phyloP scores from a whole-genome alignment of 148 eudicot species.

The Nepenthes gracilis region DNA sequence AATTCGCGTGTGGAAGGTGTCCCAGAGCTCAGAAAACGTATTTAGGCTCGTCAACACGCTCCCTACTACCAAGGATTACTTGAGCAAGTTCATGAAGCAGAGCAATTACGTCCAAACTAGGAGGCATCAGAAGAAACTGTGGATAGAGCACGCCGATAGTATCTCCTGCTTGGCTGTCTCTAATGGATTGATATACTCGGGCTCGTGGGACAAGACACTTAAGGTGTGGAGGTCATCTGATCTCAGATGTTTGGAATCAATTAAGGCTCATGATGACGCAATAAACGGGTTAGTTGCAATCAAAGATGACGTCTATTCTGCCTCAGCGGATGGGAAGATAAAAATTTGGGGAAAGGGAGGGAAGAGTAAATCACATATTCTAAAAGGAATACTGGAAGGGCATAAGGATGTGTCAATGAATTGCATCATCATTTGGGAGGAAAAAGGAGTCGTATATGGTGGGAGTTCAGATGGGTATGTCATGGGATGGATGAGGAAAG shows the following conservation, averaged over 20 bases:
- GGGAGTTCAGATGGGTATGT: slow-evolving; percentile 71
- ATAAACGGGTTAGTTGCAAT: slow-evolving; percentile 44
- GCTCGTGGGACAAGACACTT: slow-evolving; percentile 86
- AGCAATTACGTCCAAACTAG: slow-evolving; percentile 75
- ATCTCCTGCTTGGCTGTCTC: slow-evolving; percentile 64
- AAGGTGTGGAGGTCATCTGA: slow-evolving; percentile 76
- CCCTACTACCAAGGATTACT: slow-evolving; percentile 70
- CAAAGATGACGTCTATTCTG: slow-evolving; percentile 43
- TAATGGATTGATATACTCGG: slow-evolving; percentile 65
- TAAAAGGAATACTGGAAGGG: slow-evolving; percentile 44
- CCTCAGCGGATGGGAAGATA: slow-evolving; percentile 74
- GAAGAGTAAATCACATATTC: slow-evolving; percentile 13
- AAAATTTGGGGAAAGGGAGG: slow-evolving; percentile 39
- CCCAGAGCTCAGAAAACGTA: slow-evolving; percentile 63
- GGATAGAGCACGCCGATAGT: slow-evolving; percentile 85
- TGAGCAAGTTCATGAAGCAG: slow-evolving; percentile 79
- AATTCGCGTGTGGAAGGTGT: slow-evolving; percentile 83
- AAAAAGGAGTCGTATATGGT: slow-evolving; percentile 43
- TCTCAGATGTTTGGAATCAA: slow-evolving; percentile 71
- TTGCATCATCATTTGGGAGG: slow-evolving; percentile 25
- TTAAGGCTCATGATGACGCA: slow-evolving; percentile 80
- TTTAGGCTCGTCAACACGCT: slow-evolving; percentile 57
- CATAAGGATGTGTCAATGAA: slow-evolving; percentile 60
- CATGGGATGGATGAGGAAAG: slow-evolving; percentile 52
- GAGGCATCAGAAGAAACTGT: slow-evolving; percentile 62